Base-by-base conservation (phyloP, 176 grass and related monocot genomes). In the Triticum dicoccoides region DNA sequence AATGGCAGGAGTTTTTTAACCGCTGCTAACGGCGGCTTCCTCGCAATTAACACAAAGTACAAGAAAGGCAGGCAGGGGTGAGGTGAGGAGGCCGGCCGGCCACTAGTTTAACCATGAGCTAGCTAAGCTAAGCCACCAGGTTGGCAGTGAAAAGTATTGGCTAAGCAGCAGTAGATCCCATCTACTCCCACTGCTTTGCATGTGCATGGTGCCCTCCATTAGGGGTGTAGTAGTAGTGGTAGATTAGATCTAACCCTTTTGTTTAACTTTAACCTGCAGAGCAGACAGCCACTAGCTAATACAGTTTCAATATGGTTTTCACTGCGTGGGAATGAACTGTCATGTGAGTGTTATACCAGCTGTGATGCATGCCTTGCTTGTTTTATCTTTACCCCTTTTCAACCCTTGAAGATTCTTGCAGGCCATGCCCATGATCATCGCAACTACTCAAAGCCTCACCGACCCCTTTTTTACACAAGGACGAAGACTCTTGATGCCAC, bases 31-130 rank as follows among this genome's bases (percentile, higher is more conserved):
- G 86, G 73, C 86, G 73, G 65, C 79, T 89, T 89, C 86, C 25
- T 80, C 78, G 83, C 90, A 65, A 88, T 86, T 83, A 89, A n/a
- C 89, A 76, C 81, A 54, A 74, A 86, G 32, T 86, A 83, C 90
- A 68, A 86, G 90, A 89, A 92, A 83, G 86, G 54, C 54, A 21
- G 54, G 27, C 65, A 86, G 78, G 69, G 64, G 76, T 69, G 54
- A 56, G 61, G 65, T 20, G 33, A 68, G 9, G 15, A 20, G 54
- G 54, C 54, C 18, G 18, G 54, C 44, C 11, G 9, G 8, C 52
- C 18, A 59, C 54, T 88, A 83, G 33, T 90, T 83, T 85, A 85
- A 52, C 80, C 38, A 24, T 32, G 64, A 3, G 64, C 27, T 59
- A 59, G 54, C 54, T 86, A 86, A 14, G 69, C 69, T 42, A 69